Conservation (phyloP, 2,329 filamentous ascomycete genomes). For the Diplocarpon rosae region DNA sequence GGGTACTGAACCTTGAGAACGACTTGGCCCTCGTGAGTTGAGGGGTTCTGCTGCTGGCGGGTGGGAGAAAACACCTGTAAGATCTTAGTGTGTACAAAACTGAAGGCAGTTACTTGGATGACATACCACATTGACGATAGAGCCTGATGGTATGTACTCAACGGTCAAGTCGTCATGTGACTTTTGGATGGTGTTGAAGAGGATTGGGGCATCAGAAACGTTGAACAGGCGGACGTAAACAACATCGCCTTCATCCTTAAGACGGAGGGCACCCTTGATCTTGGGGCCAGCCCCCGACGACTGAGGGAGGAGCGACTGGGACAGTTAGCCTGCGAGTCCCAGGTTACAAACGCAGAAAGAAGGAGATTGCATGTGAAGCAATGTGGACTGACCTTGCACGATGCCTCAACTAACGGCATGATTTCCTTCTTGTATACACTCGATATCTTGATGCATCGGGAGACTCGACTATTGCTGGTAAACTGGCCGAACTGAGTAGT, state of each 20-base stretch:
- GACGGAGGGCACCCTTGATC: slow-evolving; percentile 6
- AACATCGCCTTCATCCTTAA: slow-evolving; percentile 10
- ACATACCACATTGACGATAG: no score
- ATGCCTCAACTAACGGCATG: slow-evolving; percentile 11
- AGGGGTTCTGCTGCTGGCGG: background rate
- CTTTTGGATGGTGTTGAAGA: slow-evolving; percentile 17
- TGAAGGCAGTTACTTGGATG: background rate
- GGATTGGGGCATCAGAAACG: slow-evolving; percentile 17
- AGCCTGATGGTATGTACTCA: slow-evolving; percentile 15
- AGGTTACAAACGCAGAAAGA: background rate
- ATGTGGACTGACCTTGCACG: slow-evolving; percentile 13
- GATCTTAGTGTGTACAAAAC: background rate
- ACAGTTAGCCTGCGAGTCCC: slow-evolving; percentile 10
- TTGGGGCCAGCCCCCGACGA: background rate
- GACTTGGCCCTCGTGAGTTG: slow-evolving; percentile 45
- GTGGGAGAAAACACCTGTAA: background rate
- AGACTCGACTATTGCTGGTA: slow-evolving; percentile 22
- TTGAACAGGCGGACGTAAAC: slow-evolving; percentile 17
- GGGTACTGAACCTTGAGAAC: slow-evolving; percentile 36
- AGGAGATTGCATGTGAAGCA: background rate
- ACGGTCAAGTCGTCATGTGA: slow-evolving; percentile 14
- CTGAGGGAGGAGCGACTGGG: background rate
- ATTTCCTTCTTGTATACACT: slow-evolving; percentile 16
- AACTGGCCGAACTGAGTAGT: slow-evolving; percentile 12
- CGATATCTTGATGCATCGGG: slow-evolving; percentile 22